A percentile compares a stretch with the other conserved stretches of the same genome.
These are phyloP conservation scores for Myriosclerotinia duriaeana DNA, from an alignment of 2,329 filamentous ascomycete species.

Conservation along the genomic window DNA sequence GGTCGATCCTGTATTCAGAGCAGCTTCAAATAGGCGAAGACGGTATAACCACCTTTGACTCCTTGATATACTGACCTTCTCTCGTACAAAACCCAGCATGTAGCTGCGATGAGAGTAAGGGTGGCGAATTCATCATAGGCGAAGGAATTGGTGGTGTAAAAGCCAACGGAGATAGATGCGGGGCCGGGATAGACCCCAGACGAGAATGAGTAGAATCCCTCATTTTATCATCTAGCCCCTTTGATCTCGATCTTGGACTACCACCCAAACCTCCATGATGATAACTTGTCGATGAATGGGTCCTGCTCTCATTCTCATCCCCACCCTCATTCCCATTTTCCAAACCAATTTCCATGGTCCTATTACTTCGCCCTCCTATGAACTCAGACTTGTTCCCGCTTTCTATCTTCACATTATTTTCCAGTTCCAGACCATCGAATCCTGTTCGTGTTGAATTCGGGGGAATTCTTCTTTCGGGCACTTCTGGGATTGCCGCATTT, in stretches of 20 bases:
- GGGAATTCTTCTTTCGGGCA: not conserved
- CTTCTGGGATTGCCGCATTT: not conserved
- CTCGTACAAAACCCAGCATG: not conserved
- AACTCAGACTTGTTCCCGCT: not conserved
- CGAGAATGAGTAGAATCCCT: not conserved
- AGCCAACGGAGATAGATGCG: not conserved
- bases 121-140: not conserved
- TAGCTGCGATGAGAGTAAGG: not conserved
- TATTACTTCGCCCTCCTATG: not conserved
- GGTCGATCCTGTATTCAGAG: not conserved
- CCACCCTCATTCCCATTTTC: not conserved
- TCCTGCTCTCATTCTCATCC: not conserved
- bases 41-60: not conserved
- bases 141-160: not conserved
- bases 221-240: not conserved
- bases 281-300: not conserved
- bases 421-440: not conserved
- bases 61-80: not conserved
- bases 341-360: not conserved
- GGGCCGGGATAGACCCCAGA: not conserved
- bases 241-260: not conserved
- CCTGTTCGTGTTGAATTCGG: not conserved
- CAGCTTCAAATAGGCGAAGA: not conserved
- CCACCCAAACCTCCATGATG: not conserved
- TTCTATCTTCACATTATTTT: not conserved